Percentiles rank a stretch among this genome's conserved stretches.
Conservation (phyloP, 2,329 filamentous ascomycete genomes). For the Fonsecaea erecta region DNA sequence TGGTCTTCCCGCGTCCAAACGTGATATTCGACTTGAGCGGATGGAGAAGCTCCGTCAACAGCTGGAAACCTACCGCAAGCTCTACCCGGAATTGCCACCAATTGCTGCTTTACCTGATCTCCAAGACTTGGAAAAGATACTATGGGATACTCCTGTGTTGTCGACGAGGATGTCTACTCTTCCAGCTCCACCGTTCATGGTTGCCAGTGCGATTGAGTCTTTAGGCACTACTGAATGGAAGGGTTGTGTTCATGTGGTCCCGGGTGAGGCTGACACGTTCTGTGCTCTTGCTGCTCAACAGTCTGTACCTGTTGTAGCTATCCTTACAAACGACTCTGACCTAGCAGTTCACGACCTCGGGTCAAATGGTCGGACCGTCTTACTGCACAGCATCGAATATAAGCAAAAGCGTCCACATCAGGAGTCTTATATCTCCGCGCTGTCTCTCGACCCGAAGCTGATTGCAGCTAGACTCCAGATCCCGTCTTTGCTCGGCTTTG, state of each 20-base stretch:
- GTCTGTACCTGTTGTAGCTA: conserved; percentile 55
- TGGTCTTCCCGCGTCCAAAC: conserved; percentile 71
- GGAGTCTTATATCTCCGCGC: conserved; percentile 16
- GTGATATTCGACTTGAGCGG: conserved; percentile 63
- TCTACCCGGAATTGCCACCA: conserved; percentile 15
- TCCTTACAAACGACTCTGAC: conserved; percentile 86
- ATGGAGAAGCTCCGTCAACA: conserved; percentile 62
- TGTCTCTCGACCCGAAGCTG: conserved; percentile 26
- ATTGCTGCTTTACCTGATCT: neutral
- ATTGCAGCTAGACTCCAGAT: conserved; percentile 45
- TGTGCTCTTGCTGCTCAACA: conserved; percentile 70
- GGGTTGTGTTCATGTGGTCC: conserved; percentile 62
- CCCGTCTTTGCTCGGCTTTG: conserved; percentile 43
- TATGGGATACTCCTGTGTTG: conserved; percentile 30
- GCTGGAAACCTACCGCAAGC: conserved; percentile 51
- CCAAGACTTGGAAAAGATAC: conserved; percentile 20
- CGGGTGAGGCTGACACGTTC: conserved; percentile 82
- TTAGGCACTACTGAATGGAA: conserved; percentile 40
- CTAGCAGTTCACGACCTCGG: conserved; percentile 76
- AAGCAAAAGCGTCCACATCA: conserved; percentile 25
- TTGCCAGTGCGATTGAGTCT: conserved; percentile 73
- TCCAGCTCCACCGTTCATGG: conserved; percentile 70
- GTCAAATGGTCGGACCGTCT: conserved; percentile 63
- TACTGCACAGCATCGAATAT: conserved; percentile 68
- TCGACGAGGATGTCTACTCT: conserved; percentile 41